Conservation (phyloP, 495 filamentous ascomycete genomes). For the Aspergillus indologenus region DNA sequence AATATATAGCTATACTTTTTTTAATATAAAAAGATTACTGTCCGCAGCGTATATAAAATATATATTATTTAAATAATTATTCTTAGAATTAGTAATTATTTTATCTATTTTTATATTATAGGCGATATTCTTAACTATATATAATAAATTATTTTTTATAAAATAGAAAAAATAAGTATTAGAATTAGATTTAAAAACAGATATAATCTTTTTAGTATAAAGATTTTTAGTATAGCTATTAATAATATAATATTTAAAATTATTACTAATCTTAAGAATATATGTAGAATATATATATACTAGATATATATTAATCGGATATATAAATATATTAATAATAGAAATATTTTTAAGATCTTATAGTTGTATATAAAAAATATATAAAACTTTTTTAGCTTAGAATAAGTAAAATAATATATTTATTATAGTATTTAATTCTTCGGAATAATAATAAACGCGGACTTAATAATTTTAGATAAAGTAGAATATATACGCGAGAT, state of each 20-base stretch:
- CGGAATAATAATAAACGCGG: not conserved
- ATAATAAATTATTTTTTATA: not conserved
- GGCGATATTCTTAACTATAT: not conserved
- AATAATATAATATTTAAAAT: not conserved
- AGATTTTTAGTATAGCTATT: not conserved
- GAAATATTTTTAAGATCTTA: not conserved
- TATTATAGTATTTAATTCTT: not conserved
- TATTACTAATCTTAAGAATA: not conserved
- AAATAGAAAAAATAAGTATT: not conserved
- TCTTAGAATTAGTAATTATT: not conserved
- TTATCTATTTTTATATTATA: not conserved
- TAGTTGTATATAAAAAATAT: not conserved
- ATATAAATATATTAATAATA: not conserved
- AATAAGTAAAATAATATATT: slow-evolving; percentile 2
- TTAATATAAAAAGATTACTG: too few relatives aligned
- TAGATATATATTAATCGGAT: not conserved
- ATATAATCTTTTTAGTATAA: not conserved
- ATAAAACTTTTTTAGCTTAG: not conserved
- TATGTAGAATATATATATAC: too few relatives aligned
- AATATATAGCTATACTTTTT: not conserved
- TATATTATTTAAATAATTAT: not conserved
- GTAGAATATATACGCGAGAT: not conserved
- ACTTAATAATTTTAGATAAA: not conserved
- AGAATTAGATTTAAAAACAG: not conserved
- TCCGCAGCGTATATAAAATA: too few relatives aligned